Evolutionary conservation across 345 rosid species (phyloP).

Genomic region (Gossypium australe): DNA sequence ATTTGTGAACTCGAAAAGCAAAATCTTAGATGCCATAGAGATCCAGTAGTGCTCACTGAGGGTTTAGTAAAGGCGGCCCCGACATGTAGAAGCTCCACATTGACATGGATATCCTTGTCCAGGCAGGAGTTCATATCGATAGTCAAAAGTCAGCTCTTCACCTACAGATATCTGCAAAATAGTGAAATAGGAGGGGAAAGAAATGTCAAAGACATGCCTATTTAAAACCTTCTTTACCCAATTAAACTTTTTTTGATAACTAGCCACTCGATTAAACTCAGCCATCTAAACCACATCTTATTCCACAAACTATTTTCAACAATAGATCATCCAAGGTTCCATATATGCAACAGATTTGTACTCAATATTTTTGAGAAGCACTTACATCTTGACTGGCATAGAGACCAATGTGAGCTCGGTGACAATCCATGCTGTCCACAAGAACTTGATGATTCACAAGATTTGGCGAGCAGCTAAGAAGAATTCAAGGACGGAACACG

Average conservation of each 20-base stretch:
- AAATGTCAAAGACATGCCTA: not conserved
- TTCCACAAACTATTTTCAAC: not conserved
- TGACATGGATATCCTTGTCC: conserved; percentile 62
- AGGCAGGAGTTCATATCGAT: conserved; percentile 39
- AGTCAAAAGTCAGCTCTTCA: conserved; percentile 75
- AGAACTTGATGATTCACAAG: conserved; percentile 80
- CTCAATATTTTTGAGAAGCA: not conserved
- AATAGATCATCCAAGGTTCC: not conserved
- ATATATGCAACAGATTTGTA: not conserved
- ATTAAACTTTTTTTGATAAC: not conserved
- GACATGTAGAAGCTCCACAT: conserved; percentile 60
- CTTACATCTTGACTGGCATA: conserved; percentile 90
- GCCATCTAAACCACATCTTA: not conserved
- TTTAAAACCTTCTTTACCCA: not conserved
- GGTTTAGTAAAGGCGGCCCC: conserved; percentile 50
- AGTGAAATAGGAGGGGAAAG: not conserved
- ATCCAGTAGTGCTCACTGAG: not conserved
- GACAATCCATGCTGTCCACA: conserved; percentile 81
- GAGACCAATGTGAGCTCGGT: conserved; percentile 77
- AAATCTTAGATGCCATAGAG: not conserved
- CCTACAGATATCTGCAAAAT: conserved; percentile 35
- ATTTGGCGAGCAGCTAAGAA: conserved; percentile 82
- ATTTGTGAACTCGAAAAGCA: not conserved
- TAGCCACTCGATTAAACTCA: not conserved
- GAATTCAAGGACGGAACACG: conserved; percentile 13